Conservation (phyloP, 345 rosid species). For the Camelina sativa region DNA sequence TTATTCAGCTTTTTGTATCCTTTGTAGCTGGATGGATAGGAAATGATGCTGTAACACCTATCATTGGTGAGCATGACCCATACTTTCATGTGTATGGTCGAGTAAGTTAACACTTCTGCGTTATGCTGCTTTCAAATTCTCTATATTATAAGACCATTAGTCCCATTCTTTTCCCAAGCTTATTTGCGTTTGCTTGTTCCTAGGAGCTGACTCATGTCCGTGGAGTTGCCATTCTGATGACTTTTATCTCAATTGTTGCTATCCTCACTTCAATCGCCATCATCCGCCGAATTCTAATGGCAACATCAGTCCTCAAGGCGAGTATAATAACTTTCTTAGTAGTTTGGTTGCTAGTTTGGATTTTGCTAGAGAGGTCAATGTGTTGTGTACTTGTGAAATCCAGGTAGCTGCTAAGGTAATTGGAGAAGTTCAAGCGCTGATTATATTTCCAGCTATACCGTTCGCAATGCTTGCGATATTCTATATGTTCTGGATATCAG, state of each 20-base stretch:
- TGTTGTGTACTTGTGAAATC: constrained; percentile 27
- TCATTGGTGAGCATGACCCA: constrained; percentile 87
- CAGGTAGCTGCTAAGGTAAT: constrained; percentile 99
- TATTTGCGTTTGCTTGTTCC: constrained; percentile 41
- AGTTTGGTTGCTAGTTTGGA: constrained; percentile 21
- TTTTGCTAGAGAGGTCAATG: constrained; percentile 23
- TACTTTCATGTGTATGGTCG: constrained; percentile 78
- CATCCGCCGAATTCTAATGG: constrained; percentile 92
- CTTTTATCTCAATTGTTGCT: constrained; percentile 72
- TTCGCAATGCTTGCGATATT: constrained; percentile 76
- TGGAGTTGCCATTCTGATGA: constrained; percentile 74
- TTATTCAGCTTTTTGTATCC: background rate
- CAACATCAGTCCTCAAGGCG: constrained; percentile 94
- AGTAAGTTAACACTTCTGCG: constrained; percentile 54
- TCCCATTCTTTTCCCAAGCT: background rate
- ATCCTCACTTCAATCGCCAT: constrained; percentile 91
- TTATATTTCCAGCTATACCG: constrained; percentile 85
- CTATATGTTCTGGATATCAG: constrained; percentile 95
- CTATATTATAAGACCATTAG: constrained; percentile 1
- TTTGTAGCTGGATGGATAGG: constrained; percentile 95
- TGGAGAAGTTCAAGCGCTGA: constrained; percentile 95
- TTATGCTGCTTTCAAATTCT: constrained; percentile 8
- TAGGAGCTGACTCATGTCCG: constrained; percentile 90
- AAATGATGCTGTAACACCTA: constrained; percentile 84
- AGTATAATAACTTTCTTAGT: constrained; percentile 36